These are phyloP conservation scores for Bombardia bombarda DNA, from an alignment of 495 filamentous ascomycete genomes.

Conservation along the genomic window DNA sequence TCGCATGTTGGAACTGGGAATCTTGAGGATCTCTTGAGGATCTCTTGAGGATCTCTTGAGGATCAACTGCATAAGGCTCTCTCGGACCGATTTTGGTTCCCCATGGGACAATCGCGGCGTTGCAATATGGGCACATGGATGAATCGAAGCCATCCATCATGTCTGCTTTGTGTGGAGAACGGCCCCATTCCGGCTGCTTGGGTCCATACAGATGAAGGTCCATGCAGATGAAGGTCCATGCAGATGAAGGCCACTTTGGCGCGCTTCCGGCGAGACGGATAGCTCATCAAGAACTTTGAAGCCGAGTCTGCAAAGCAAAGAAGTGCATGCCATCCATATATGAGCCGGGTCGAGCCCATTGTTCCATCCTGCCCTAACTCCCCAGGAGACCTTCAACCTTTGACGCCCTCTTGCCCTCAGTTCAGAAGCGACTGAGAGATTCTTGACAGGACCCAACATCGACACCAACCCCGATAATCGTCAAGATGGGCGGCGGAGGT, in stretches of 20 bases:
- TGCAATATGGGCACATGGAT: too few species aligned
- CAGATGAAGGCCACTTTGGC: neutral
- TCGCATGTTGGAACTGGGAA: too few species aligned
- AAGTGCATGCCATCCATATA: neutral
- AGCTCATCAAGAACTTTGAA: too few species aligned
- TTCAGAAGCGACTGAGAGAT: neutral
- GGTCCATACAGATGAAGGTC: too few species aligned
- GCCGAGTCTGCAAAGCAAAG: too few species aligned
- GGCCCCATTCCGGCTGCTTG: neutral
- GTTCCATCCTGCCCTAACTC: neutral
- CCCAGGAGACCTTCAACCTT: neutral
- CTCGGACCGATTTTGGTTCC: too few species aligned
- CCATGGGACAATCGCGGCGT: too few species aligned
- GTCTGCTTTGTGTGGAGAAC: neutral
- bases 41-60: too few species aligned
- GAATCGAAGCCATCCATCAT: too few species aligned
- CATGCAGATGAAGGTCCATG: too few species aligned
- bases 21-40: too few species aligned
- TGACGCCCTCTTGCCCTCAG: neutral
- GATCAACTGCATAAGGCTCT: too few species aligned
- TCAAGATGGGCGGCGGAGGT: conserved; percentile 30
- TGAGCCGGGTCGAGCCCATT: neutral
- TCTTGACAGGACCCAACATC: neutral
- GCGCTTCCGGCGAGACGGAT: neutral
- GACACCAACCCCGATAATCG: neutral